Base-by-base conservation (phyloP, 2,329 filamentous ascomycete genomes). In the Fusarium continuum region DNA sequence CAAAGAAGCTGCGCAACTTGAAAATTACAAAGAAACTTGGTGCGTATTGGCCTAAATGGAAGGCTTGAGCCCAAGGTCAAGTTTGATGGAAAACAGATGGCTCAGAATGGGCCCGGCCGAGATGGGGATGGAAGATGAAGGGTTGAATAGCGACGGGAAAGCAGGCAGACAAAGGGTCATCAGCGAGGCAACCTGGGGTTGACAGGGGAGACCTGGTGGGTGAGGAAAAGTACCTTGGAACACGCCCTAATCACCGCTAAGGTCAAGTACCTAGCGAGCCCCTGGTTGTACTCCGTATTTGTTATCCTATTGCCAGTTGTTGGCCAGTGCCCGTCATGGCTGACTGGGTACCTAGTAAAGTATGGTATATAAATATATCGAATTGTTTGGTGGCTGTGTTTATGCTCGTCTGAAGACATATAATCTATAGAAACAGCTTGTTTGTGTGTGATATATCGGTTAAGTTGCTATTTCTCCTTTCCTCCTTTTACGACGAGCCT, bases 131-230 rank as follows among this genome's bases (percentile, higher is more conserved):
- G 39, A 52, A 53, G 62, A 64, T 55, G 64, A 60, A 63, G 51
- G 35, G 41, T 56, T 63, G 61, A 49, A 61, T 55, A 64, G 52
- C 59, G 55, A 55, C 40, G 51, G 61, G 57, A 53, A 67, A 64
- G 57, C 56, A 54, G 55, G 43, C 55, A 57, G 51, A 47, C 46
- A 44, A 55, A 43, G n/a, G 35, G 43, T 64, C 45, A 53, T 68
- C 64, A 70, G 61, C 61, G 35, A 70, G 55, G 61, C 58, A 51
- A 62, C 59, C 40, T 22, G 26, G 19, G 38, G 28, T 35, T 61
- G 39, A 22, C 48, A 47, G 4, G 36, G 17, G 31, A 28, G 22
- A 31, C 55, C 19, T 55, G 4, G 4, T 4, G 13, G 13, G 13
- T 19, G 13, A 20, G 16, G 17, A 7, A 10, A 6, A 11, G 36